Evolutionary conservation across 139 green algal genomes (phyloP).

Genomic region (Closterium sp.): DNA sequence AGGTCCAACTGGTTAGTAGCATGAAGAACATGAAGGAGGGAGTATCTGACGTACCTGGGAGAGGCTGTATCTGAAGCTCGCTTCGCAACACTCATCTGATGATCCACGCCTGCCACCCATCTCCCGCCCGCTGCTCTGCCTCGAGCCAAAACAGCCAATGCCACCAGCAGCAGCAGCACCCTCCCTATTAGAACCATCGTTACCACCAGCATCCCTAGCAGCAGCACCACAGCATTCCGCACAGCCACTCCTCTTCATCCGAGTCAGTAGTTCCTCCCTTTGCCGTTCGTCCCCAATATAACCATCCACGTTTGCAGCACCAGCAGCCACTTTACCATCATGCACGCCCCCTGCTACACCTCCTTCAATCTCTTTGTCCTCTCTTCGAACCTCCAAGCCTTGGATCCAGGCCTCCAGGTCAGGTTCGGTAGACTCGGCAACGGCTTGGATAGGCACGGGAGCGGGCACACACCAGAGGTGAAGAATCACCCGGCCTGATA

Average conservation of each 20-base stretch:
- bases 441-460: neutral
- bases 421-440: neutral
- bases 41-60: neutral
- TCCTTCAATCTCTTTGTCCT: neutral
- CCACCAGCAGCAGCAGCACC: neutral
- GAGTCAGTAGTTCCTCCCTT: neutral
- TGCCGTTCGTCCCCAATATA: neutral
- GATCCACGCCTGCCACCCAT: neutral
- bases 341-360: neutral
- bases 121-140: neutral
- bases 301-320: neutral
- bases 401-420: neutral
- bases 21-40: no score
- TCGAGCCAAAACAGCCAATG: neutral
- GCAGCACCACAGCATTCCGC: neutral
- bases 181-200: neutral
- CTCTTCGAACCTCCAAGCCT: neutral
- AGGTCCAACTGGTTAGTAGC: no score
- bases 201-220: neutral
- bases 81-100: neutral
- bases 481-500: neutral
- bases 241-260: neutral
- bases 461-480: neutral
- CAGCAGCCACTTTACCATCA: neutral
- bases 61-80: neutral